Evolutionary conservation across 2,329 filamentous ascomycete genomes (phyloP).

Genomic region (Diatrype stigma): DNA sequence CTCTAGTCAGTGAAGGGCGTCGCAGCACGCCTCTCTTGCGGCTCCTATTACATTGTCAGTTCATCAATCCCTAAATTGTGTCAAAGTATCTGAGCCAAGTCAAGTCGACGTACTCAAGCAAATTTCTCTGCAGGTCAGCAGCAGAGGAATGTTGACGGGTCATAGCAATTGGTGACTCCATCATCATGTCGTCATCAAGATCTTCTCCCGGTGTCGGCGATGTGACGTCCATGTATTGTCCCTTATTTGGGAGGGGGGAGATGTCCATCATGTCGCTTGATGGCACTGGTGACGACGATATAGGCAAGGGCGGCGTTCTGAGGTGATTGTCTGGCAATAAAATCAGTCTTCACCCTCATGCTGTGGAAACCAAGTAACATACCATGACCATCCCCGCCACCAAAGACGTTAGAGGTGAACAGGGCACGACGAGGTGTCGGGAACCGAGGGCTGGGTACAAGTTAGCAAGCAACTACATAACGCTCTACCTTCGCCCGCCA

Average conservation of each 20-base stretch:
- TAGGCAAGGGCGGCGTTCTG: conserved; percentile 75
- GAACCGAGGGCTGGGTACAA: conserved; percentile 63
- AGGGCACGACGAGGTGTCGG: conserved; percentile 80
- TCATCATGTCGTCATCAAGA: conserved; percentile 42
- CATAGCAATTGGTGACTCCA: conserved; percentile 53
- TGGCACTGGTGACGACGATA: conserved; percentile 73
- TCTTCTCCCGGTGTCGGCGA: conserved; percentile 65
- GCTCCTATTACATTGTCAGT: conserved; percentile 44
- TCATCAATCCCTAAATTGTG: not conserved
- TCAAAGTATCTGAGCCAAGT: not conserved
- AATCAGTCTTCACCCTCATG: conserved; percentile 12
- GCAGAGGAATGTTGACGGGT: conserved; percentile 37
- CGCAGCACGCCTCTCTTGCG: conserved; percentile 61
- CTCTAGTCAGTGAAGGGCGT: conserved; percentile 69
- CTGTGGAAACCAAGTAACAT: conserved; percentile 30
- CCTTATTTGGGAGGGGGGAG: conserved; percentile 87
- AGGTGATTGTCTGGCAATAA: conserved; percentile 59
- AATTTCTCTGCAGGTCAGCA: conserved; percentile 45
- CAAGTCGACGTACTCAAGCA: conserved; percentile 47
- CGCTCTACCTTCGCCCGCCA: not conserved
- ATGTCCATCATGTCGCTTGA: conserved; percentile 82
- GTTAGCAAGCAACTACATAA: conserved; percentile 14
- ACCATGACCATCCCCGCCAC: conserved; percentile 54
- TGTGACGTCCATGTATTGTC: conserved; percentile 62
- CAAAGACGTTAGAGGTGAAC: conserved; percentile 71